Conservation (phyloP, 2,329 filamentous ascomycete genomes). For the Beauveria brongniartii region DNA sequence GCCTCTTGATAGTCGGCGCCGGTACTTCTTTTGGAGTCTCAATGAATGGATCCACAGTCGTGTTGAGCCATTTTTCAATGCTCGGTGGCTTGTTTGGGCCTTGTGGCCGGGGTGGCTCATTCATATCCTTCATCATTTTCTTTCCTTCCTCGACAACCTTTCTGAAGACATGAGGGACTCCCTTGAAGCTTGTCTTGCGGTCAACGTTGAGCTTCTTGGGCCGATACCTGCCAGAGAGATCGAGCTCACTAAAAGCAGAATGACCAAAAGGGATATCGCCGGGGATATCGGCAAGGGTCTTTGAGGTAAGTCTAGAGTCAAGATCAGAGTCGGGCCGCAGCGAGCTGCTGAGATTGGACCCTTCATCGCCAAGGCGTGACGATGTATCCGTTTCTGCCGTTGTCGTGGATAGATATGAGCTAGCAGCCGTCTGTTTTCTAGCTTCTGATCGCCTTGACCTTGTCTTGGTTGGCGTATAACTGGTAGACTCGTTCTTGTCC, state of each 20-base stretch:
- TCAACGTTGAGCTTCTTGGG: conserved; percentile 38
- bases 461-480: conserved; percentile 32
- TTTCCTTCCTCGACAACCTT: conserved; percentile 57
- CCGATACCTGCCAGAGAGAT: conserved; percentile 41
- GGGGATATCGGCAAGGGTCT: conserved; percentile 47
- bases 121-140: conserved; percentile 55
- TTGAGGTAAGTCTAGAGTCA: conserved; percentile 33
- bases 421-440: conserved; percentile 15
- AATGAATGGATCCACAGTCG: conserved; percentile 55
- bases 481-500: conserved; percentile 18
- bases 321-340: conserved; percentile 24
- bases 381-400: conserved; percentile 17
- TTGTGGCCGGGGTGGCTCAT: conserved; percentile 44
- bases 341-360: conserved; percentile 19
- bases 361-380: conserved; percentile 23
- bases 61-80: conserved; percentile 58
- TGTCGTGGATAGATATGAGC: background rate
- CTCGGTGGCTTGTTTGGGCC: conserved; percentile 49
- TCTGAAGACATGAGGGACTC: conserved; percentile 54
- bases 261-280: conserved; percentile 55
- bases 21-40: conserved; percentile 26
- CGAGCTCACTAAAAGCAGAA: conserved; percentile 59
- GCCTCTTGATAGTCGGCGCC: conserved; percentile 1
- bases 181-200: conserved; percentile 49
- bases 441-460: conserved; percentile 19